phyloP scores from a whole-genome alignment of 2,329 filamentous ascomycete genomes.

The Waltergamsia citrina region DNA sequence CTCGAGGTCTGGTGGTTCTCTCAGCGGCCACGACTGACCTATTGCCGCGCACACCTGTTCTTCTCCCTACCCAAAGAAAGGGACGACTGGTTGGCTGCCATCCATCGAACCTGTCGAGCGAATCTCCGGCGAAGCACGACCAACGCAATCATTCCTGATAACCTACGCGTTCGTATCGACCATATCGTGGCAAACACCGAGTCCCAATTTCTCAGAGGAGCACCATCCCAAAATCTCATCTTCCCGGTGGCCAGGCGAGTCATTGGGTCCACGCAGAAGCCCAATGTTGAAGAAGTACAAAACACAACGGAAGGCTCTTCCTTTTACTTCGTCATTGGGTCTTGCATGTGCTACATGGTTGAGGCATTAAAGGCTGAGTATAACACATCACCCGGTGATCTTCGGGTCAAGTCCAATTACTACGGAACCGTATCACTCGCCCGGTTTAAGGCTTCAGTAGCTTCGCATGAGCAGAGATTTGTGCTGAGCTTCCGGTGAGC shows the following conservation, averaged over 20 bases:
- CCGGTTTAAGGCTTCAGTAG: slow-evolving; percentile 39
- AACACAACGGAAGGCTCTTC: slow-evolving; percentile 39
- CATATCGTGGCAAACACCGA: slow-evolving; percentile 36
- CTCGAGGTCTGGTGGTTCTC: slow-evolving; percentile 49
- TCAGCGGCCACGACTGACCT: slow-evolving; percentile 30
- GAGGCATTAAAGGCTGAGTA: slow-evolving; percentile 36
- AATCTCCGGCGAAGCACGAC: slow-evolving; percentile 23
- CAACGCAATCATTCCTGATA: slow-evolving; percentile 29
- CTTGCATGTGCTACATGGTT: slow-evolving; percentile 41
- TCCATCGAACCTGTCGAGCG: slow-evolving; percentile 30
- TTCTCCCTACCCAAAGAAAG: slow-evolving; percentile 38
- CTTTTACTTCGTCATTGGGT: slow-evolving; percentile 44
- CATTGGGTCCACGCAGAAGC: slow-evolving; percentile 26
- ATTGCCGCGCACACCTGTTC: slow-evolving; percentile 36
- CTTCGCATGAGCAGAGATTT: slow-evolving; percentile 45
- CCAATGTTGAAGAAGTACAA: slow-evolving; percentile 31
- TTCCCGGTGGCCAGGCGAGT: slow-evolving; percentile 44
- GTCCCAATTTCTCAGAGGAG: slow-evolving; percentile 15
- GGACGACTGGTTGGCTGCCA: slow-evolving; percentile 38
- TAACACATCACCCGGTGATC: slow-evolving; percentile 31
- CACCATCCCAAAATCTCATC: slow-evolving; percentile 25
- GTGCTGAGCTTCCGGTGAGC: slow-evolving; percentile 43
- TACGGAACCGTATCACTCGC: slow-evolving; percentile 45
- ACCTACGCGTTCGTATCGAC: slow-evolving; percentile 36
- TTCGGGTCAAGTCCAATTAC: slow-evolving; percentile 36